phyloP scores from a whole-genome alignment of 164 flowering plant genomes.

The Taxillus chinensis region DNA sequence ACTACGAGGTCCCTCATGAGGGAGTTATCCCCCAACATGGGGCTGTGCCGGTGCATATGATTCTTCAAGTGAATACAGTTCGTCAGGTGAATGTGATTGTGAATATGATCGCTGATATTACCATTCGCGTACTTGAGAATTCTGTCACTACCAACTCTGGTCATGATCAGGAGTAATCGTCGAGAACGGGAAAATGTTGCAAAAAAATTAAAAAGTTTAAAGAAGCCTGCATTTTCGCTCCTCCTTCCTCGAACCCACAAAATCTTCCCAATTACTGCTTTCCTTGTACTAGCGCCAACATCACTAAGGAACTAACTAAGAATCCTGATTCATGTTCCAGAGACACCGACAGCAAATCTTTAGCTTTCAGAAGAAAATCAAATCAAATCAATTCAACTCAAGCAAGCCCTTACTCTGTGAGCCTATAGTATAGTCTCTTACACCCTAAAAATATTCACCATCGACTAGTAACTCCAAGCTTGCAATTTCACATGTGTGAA shows the following conservation, averaged over 20 bases:
- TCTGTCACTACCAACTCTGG: slow-evolving; percentile 57
- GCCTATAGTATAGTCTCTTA: too few species aligned
- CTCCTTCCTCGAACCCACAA: slow-evolving; percentile 1
- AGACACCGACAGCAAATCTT: too few species aligned
- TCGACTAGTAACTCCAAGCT: too few species aligned
- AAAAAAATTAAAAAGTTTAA: slow-evolving; percentile 12
- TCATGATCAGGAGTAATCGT: slow-evolving; percentile 50
- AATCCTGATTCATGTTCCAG: too few species aligned
- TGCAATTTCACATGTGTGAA: too few species aligned
- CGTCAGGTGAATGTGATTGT: slow-evolving; percentile 84
- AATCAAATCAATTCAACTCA: too few species aligned
- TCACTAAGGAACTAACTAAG: too few species aligned
- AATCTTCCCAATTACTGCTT: slow-evolving; percentile 6
- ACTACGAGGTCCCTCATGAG: slow-evolving; percentile 78
- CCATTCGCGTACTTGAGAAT: slow-evolving; percentile 80
- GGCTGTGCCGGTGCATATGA: slow-evolving; percentile 87
- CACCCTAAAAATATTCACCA: too few species aligned
- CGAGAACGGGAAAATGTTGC: slow-evolving; percentile 12
- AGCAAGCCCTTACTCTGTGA: too few species aligned
- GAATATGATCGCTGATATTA: slow-evolving; percentile 73
- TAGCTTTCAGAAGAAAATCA: too few species aligned
- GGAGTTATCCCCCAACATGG: slow-evolving; percentile 61
- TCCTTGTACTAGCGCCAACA: too few species aligned
- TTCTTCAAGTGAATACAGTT: slow-evolving; percentile 95
- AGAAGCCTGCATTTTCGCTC: slow-evolving; percentile 15